These are phyloP conservation scores for Trichosporon faecale DNA, from an alignment of 1,284 basidiomycete species.

Conservation along the genomic window DNA sequence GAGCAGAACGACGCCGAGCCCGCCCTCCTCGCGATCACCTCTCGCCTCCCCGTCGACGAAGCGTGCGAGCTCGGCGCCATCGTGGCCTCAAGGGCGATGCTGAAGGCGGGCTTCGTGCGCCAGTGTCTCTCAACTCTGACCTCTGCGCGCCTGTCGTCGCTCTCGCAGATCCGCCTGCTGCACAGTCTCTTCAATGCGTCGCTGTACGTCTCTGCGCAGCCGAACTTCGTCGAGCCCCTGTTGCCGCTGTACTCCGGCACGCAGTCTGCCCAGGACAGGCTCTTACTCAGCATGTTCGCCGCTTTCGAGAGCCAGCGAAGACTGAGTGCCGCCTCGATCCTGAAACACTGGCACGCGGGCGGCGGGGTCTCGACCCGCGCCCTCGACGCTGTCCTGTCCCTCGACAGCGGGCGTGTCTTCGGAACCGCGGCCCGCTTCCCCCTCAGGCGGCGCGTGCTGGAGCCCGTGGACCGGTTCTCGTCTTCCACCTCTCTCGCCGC, in stretches of 20 bases:
- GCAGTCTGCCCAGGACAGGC: conserved; percentile 61
- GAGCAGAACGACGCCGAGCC: conserved; percentile 70
- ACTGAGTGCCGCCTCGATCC: conserved; percentile 61
- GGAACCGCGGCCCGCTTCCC: conserved; percentile 74
- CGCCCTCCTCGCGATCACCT: conserved; percentile 64
- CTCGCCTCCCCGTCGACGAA: conserved; percentile 56
- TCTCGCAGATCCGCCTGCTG: conserved; percentile 52
- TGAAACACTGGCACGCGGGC: conserved; percentile 61
- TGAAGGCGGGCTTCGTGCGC: conserved; percentile 58
- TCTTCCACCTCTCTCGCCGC: conserved; percentile 24
- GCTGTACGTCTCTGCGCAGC: conserved; percentile 75
- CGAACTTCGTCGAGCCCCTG: conserved; percentile 73
- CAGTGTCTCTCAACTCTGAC: conserved; percentile 34
- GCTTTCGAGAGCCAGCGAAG: conserved; percentile 73
- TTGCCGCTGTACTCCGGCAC: conserved; percentile 71
- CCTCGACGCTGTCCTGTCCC: conserved; percentile 64
- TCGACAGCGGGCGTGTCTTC: conserved; percentile 69
- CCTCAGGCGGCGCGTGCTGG: conserved; percentile 23
- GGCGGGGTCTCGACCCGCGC: conserved; percentile 55
- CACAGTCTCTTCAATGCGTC: conserved; percentile 68
- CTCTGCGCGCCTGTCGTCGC: not conserved
- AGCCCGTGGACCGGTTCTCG: not conserved
- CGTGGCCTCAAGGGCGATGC: conserved; percentile 45
- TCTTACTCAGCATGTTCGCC: conserved; percentile 68
- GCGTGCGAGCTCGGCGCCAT: conserved; percentile 58